These are phyloP conservation scores for Fusarium solani-melongenae DNA, from an alignment of 2,329 filamentous ascomycete genomes.

Conservation along the genomic window DNA sequence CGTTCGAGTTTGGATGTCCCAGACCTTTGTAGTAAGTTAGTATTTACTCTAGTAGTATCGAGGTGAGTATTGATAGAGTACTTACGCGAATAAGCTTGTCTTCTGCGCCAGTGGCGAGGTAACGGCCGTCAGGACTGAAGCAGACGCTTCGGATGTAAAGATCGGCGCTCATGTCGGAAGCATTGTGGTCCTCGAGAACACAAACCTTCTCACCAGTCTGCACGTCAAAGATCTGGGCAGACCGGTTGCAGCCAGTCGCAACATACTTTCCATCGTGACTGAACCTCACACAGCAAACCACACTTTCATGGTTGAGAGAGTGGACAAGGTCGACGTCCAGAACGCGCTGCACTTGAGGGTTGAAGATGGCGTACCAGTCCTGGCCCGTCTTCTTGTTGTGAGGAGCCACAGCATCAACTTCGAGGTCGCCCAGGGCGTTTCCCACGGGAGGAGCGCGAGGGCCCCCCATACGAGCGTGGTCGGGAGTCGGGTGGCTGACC, in stretches of 20 bases:
- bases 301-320: slow-evolving; percentile 91
- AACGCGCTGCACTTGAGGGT: slow-evolving; percentile 87
- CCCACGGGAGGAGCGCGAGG: slow-evolving; percentile 63
- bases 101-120: slow-evolving; percentile 94
- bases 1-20: slow-evolving; percentile 86
- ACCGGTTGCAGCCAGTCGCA: slow-evolving; percentile 95
- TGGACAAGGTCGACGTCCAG: slow-evolving; percentile 95
- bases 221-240: slow-evolving; percentile 99
- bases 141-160: slow-evolving; percentile 98
- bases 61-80: slow-evolving; percentile 24
- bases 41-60: neutral
- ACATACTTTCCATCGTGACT: slow-evolving; percentile 96
- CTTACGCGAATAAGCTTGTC: slow-evolving; percentile 95
- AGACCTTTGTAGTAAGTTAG: slow-evolving; percentile 72
- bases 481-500: slow-evolving; percentile 84
- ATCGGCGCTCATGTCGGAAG: slow-evolving; percentile 84
- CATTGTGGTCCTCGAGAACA: slow-evolving; percentile 87
- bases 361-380: slow-evolving; percentile 98
- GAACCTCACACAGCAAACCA: slow-evolving; percentile 98
- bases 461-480: slow-evolving; percentile 67
- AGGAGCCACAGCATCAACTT: slow-evolving; percentile 84
- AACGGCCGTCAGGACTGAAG: slow-evolving; percentile 96
- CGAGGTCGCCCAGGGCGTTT: slow-evolving; percentile 83
- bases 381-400: slow-evolving; percentile 88
- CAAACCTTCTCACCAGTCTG: slow-evolving; percentile 87